Conservation (phyloP, 345 rosid genomes). For the Salix koriyanagi region DNA sequence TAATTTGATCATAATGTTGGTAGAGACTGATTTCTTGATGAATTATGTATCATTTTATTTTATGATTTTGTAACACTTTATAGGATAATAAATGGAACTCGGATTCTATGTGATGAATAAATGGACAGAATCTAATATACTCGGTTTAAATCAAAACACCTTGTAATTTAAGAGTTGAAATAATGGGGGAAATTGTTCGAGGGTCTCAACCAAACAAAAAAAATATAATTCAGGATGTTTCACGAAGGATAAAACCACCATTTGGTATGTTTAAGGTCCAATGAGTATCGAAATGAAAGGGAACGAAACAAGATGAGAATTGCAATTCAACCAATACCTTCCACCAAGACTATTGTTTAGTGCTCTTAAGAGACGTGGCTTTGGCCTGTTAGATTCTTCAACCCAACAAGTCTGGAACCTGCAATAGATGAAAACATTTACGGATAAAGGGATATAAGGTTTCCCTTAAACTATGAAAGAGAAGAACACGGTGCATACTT, state of each 20-base stretch:
- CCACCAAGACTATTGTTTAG: conserved; percentile 74
- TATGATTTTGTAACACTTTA: background rate
- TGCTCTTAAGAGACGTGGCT: conserved; percentile 87
- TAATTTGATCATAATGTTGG: background rate
- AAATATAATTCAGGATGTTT: background rate
- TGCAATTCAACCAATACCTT: conserved; percentile 43
- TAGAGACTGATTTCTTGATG: background rate
- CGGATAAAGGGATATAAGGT: background rate
- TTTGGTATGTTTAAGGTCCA: background rate
- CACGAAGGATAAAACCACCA: background rate
- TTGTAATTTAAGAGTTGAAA: background rate
- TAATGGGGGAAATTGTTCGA: background rate
- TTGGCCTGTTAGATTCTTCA: conserved; percentile 61
- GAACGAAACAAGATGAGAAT: background rate
- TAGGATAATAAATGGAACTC: background rate
- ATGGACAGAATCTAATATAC: background rate
- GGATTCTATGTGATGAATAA: background rate
- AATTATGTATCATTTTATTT: background rate
- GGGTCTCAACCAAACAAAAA: background rate
- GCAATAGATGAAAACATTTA: conserved; percentile 1
- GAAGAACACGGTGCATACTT: conserved; percentile 7
- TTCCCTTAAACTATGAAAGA: background rate
- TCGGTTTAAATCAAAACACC: background rate
- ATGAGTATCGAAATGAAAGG: background rate
- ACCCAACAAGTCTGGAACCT: conserved; percentile 87